phyloP scores from a whole-genome alignment of 495 filamentous ascomycete species.

The Penicillium daleae region DNA sequence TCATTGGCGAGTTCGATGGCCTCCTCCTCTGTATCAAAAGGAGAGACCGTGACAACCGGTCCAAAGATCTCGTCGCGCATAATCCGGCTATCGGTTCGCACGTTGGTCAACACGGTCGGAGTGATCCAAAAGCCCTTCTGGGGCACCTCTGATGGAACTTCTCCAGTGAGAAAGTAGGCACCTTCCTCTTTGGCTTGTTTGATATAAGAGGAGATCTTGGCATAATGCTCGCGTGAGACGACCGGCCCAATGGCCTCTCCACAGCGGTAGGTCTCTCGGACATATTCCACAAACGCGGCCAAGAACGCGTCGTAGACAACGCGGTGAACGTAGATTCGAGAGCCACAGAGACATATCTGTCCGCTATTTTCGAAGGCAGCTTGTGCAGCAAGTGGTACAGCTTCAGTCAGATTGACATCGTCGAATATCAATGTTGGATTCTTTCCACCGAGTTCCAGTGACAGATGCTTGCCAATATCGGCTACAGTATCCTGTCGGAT shows the following conservation, averaged over 20 bases:
- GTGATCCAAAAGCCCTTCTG: not conserved
- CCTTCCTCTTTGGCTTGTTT: not conserved
- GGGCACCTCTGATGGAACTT: not conserved
- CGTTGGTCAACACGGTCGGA: not conserved
- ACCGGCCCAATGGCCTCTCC: not conserved
- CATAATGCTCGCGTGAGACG: not conserved
- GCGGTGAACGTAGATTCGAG: not conserved
- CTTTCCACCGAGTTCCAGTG: constrained; percentile 48
- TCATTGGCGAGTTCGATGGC: not conserved
- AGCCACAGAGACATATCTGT: not conserved
- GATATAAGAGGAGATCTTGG: not conserved
- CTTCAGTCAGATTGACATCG: constrained; percentile 32
- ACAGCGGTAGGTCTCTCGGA: not conserved
- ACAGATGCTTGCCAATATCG: constrained; percentile 49
- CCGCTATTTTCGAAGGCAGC: not conserved
- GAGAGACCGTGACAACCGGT: not conserved
- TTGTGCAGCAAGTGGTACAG: constrained; percentile 17
- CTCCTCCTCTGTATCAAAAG: not conserved
- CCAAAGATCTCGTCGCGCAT: not conserved
- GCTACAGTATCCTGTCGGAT: constrained; percentile 36
- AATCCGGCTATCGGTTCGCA: not conserved
- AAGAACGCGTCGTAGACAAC: not conserved
- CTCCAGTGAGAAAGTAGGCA: not conserved
- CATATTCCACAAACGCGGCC: not conserved
- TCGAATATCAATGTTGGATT: constrained; percentile 43